Conservation (phyloP, 441 rosid genomes). For the Corymbia calophylla region DNA sequence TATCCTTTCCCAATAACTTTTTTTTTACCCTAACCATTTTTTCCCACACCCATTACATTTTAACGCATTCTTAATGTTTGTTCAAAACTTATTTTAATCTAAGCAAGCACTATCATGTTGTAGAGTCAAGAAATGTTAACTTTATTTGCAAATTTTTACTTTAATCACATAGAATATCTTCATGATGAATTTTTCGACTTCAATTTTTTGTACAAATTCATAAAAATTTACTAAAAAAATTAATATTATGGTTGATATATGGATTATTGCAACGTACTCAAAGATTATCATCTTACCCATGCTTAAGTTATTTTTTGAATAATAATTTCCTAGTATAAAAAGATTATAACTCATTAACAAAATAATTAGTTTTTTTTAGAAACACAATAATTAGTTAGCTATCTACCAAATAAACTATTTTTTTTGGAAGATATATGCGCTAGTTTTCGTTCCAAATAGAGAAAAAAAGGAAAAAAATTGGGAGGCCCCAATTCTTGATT, state of each 20-base stretch:
- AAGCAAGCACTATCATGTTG: background rate
- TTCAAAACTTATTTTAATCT: background rate
- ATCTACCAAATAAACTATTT: background rate
- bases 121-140: background rate
- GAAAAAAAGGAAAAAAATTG: too few relatives aligned
- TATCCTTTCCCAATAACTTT: background rate
- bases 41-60: background rate
- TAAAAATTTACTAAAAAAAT: too few relatives aligned
- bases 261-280: background rate
- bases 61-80: background rate
- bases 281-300: background rate
- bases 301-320: too few relatives aligned
- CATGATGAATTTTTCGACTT: too few relatives aligned
- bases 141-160: background rate
- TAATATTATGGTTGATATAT: accelerated
- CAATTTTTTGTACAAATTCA: background rate
- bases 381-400: background rate
- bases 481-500: too few relatives aligned
- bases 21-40: too few relatives aligned
- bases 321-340: background rate
- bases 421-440: background rate
- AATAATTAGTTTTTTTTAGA: background rate
- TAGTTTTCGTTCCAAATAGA: background rate
- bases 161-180: too few relatives aligned
- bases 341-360: background rate